phyloP scores from a whole-genome alignment of 148 eudicot species.

The Chenopodium album region DNA sequence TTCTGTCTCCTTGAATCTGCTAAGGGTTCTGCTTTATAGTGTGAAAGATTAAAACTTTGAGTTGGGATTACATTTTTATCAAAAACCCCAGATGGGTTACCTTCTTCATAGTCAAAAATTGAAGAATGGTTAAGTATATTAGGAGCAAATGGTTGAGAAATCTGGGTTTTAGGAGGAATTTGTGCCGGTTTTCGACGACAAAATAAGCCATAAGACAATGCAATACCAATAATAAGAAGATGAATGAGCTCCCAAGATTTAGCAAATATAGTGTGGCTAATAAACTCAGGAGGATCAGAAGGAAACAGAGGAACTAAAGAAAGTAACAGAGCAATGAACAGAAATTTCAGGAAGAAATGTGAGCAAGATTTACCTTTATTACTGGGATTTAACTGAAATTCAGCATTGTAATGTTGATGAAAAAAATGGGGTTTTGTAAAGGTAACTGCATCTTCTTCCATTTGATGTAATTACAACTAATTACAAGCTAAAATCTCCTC shows the following conservation, averaged over 20 bases:
- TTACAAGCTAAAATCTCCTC: not conserved
- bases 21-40: constrained; percentile 37
- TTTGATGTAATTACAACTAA: constrained; percentile 5
- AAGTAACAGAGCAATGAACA: constrained; percentile 44
- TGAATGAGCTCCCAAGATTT: constrained; percentile 65
- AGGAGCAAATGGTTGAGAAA: constrained; percentile 28
- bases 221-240: constrained; percentile 66
- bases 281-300: constrained; percentile 55
- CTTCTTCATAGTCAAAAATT: constrained; percentile 54
- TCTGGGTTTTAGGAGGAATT: constrained; percentile 9
- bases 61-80: constrained; percentile 27
- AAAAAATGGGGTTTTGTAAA: constrained; percentile 11
- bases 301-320: constrained; percentile 51
- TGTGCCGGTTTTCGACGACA: constrained; percentile 31
- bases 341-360: constrained; percentile 37
- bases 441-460: constrained; percentile 31
- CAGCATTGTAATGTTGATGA: constrained; percentile 14
- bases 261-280: constrained; percentile 42
- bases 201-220: constrained; percentile 70
- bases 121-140: constrained; percentile 45
- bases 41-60: constrained; percentile 30
- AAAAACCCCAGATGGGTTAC: constrained; percentile 42
- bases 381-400: constrained; percentile 34
- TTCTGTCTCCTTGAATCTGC: constrained; percentile 36
- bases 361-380: constrained; percentile 44